Evolutionary conservation across 495 filamentous ascomycete genomes (phyloP), one percentile per base, ranked within the genome.

Genomic region (Neurospora intermedia): DNA sequence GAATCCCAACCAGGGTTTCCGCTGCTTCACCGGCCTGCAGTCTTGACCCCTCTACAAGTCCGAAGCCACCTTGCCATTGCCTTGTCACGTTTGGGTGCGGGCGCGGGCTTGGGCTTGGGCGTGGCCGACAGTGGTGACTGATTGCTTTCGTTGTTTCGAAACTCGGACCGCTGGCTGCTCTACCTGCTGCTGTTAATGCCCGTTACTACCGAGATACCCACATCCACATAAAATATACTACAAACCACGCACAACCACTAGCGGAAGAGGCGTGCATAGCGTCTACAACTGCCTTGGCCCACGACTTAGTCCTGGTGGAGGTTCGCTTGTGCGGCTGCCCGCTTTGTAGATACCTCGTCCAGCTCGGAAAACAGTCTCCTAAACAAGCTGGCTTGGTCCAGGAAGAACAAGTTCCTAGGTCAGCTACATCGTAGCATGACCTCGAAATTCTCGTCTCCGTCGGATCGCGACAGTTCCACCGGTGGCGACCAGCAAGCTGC

Each of bases 341-440:
- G 74, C 74, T 73, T 75, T 13, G 69, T 38, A 27, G 71, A 69
- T 41, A 72, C 70, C 45, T 78, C 76, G 6, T 54, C 66, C 20
- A 73, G 59, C 15, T 75, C 71, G 16, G 54, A 16, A 31, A 62
- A 8, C 23, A 38, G 23, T 31, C 54, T 62, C 54, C 13, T 62
- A 62, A 62, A 23, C 54, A 62, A 62, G 54, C 54, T 62, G 54
- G 54, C 27, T 62, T 62, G 54, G 54, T 62, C 54, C 54, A 62
- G 54, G 23, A 62, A 62, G 2, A 62, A 62, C 54, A 62, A 62
- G 54, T 23, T 62, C 15, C 15, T 62, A 62, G 31, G 54, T 62
- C 54, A 62, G 54, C 54, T 62, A 35, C 54, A 35, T 23, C 54
- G 54, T 62, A 62, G 54, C 54, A 62, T 62, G 54, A 62, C 23